Conservation (phyloP, 805 yeast genomes). For the fission yeast (Schizosaccharomyces pombe) region ASM294v3 CU329670.1:1638501-1639000, state of each 20-base stretch:
- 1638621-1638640: too few species aligned
- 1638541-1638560: too few species aligned
- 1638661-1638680: conserved; percentile 53
- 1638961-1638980: background rate
- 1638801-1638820: conserved; percentile 56
- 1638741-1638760: conserved; percentile 12
- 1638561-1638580: too few species aligned
- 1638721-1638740: conserved; percentile 56
- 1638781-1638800: conserved; percentile 55
- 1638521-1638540: too few species aligned
- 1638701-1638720: conserved; percentile 39
- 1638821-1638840: conserved; percentile 29
- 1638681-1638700: conserved; percentile 31
- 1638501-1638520: too few species aligned
- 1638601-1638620: too few species aligned
- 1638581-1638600: too few species aligned
- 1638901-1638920: conserved; percentile 23
- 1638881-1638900: conserved; percentile 45
- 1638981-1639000: background rate
- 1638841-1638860: conserved; percentile 56
- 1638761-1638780: too few species aligned
- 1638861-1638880: conserved; percentile 52
- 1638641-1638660: too few species aligned
- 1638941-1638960: background rate
- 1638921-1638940: conserved; percentile 4